These are phyloP conservation scores for Nicotiana attenuata DNA, from an alignment of 257 asterid genomes.

Conservation along the genomic window DNA sequence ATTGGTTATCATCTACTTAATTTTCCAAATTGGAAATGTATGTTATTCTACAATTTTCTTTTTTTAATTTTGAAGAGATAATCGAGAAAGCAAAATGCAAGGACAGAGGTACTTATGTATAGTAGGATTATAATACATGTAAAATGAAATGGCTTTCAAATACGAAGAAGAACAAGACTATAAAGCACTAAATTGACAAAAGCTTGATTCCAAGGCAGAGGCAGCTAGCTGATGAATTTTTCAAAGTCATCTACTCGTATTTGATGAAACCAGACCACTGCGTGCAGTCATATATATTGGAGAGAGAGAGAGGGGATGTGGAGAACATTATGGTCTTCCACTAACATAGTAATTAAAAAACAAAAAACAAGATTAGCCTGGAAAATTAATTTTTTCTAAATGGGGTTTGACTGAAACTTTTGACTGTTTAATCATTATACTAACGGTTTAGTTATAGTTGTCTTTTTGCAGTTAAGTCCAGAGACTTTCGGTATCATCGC, in stretches of 20 bases:
- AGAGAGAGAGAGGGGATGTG: conserved; percentile 5
- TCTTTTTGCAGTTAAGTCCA: conserved; percentile 1
- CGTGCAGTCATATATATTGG: conserved; percentile 10
- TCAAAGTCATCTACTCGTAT: not conserved
- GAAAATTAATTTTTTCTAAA: not conserved
- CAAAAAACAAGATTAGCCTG: conserved; percentile 11
- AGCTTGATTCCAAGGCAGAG: conserved; percentile 15
- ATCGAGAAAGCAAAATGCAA: not conserved
- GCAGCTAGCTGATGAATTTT: conserved; percentile 5
- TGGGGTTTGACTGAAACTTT: conserved; percentile 22
- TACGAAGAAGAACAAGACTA: not conserved
- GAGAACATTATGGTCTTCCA: conserved; percentile 24
- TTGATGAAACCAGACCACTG: conserved; percentile 6
- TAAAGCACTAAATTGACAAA: conserved; percentile 19
- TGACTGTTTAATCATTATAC: conserved; percentile 5
- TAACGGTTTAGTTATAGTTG: not conserved
- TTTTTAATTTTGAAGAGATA: no score
- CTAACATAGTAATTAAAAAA: not conserved
- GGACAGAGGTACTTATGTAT: not conserved
- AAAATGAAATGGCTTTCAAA: not conserved
- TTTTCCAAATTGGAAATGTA: no score
- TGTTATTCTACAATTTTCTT: no score
- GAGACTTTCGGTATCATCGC: conserved; percentile 3
- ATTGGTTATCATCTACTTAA: not conserved
- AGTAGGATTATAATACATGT: not conserved